A percentile compares a stretch with the other conserved stretches of the same genome.
phyloP scores from a whole-genome alignment of 805 yeast genomes.

The Schwanniomyces polymorphus region DNA sequence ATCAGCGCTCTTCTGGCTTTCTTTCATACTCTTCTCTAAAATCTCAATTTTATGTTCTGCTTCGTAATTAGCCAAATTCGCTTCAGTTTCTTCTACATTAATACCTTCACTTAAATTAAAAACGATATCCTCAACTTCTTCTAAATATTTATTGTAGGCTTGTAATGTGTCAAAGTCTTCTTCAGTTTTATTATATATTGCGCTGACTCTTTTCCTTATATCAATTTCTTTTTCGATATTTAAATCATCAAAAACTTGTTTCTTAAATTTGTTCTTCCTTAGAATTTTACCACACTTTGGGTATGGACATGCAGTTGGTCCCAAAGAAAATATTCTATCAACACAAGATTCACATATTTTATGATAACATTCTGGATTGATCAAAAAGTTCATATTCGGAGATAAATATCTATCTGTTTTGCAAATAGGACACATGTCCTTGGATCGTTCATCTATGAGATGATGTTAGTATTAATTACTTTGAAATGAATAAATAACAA shows the following conservation, averaged over 20 bases:
- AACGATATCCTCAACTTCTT: constrained; percentile 76
- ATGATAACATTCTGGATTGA: constrained; percentile 97
- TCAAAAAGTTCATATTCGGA: constrained; percentile 88
- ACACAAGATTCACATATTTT: constrained; percentile 97
- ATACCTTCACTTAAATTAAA: constrained; percentile 72
- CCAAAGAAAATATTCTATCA: constrained; percentile 88
- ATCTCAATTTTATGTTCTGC: constrained; percentile 73
- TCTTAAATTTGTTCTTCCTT: constrained; percentile 85
- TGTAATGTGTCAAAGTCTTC: constrained; percentile 64
- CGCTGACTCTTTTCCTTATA: constrained; percentile 72
- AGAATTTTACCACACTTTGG: constrained; percentile 84
- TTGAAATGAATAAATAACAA: background rate
- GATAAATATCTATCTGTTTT: constrained; percentile 91
- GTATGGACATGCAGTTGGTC: constrained; percentile 97
- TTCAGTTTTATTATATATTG: constrained; percentile 76
- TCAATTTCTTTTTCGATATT: constrained; percentile 91
- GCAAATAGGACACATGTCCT: constrained; percentile 96
- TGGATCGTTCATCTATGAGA: constrained; percentile 45
- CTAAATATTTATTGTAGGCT: constrained; percentile 76
- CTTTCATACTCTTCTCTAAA: constrained; percentile 70
- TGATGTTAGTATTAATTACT: constrained; percentile 3
- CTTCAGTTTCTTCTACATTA: constrained; percentile 69
- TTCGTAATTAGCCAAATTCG: constrained; percentile 66
- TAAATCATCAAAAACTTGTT: constrained; percentile 90
- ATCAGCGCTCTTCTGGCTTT: constrained; percentile 61